A percentile compares a stretch with the other conserved stretches of the same genome.
These are phyloP conservation scores for Chaetomium fimeti DNA, from an alignment of 495 filamentous ascomycete genomes.

Conservation along the genomic window DNA sequence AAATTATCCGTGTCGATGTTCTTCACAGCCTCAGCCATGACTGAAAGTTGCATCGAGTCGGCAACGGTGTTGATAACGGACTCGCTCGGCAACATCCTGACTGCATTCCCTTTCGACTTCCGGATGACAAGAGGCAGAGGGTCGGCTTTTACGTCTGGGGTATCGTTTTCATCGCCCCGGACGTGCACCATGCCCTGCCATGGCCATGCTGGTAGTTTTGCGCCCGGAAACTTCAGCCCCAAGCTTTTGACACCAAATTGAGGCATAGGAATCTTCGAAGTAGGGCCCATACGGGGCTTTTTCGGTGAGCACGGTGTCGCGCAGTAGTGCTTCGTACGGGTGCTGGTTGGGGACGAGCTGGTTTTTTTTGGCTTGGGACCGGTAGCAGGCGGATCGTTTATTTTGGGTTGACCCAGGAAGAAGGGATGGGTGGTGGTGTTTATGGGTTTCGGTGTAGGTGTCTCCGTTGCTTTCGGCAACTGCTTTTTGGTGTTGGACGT, in stretches of 20 bases:
- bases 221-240: constrained; percentile 57
- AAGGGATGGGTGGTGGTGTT: constrained; percentile 82
- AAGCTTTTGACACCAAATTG: constrained; percentile 36
- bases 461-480: constrained; percentile 2
- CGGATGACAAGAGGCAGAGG: constrained; percentile 25
- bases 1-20: constrained; percentile 43
- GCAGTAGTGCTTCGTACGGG: constrained; percentile 36
- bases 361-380: constrained; percentile 26
- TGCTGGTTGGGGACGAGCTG: background rate
- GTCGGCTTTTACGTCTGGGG: background rate
- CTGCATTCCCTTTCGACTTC: constrained; percentile 52
- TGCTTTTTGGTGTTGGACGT: constrained; percentile 27
- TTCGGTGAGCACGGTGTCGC: constrained; percentile 39
- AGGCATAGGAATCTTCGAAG: constrained; percentile 30
- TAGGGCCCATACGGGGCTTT: constrained; percentile 24
- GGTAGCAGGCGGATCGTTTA: constrained; percentile 19
- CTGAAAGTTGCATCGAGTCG: constrained; percentile 35
- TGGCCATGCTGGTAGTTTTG: constrained; percentile 67
- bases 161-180: constrained; percentile 38
- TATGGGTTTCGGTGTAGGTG: constrained; percentile 25
- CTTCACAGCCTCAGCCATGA: constrained; percentile 27
- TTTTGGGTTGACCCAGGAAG: constrained; percentile 56
- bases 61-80: constrained; percentile 43
- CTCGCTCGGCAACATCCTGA: constrained; percentile 45
- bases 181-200: constrained; percentile 62